A percentile compares a stretch with the other conserved stretches of the same genome.
Conservation (phyloP, 768 basidiomycete species). For the Lactarius evosmus region DNA sequence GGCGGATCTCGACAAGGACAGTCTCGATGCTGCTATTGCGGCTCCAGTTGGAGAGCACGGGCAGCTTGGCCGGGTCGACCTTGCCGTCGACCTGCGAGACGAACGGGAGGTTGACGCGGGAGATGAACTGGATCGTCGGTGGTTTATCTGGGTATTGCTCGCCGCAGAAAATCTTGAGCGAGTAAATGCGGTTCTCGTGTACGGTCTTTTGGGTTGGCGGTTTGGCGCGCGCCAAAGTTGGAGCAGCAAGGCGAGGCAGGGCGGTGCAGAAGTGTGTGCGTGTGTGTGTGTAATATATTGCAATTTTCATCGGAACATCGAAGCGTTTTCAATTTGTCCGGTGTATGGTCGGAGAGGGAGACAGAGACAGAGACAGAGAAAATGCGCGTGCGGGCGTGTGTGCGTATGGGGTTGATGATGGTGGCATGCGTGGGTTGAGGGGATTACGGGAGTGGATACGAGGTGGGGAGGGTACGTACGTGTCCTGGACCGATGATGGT, state of each 20-base stretch:
- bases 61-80: constrained; percentile 71
- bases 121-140: constrained; percentile 81
- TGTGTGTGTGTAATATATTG: too few relatives aligned
- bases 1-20: constrained; percentile 88
- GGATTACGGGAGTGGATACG: neutral
- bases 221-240: neutral
- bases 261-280: too few relatives aligned
- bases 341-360: neutral
- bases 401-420: neutral
- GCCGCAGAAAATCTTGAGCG: constrained; percentile 85
- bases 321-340: neutral
- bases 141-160: constrained; percentile 70
- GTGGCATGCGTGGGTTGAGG: constrained; percentile 12
- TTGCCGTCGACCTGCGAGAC: constrained; percentile 72
- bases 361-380: constrained; percentile 2
- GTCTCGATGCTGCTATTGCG: constrained; percentile 79
- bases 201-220: constrained; percentile 76
- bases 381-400: constrained; percentile 18
- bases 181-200: constrained; percentile 99
- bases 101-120: constrained; percentile 90
- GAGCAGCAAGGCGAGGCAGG: neutral
- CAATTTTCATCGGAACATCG: neutral
- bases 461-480: constrained; percentile 46
- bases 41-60: constrained; percentile 72
- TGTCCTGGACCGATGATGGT: constrained; percentile 99